These are phyloP conservation scores for Salinomyces thailandicus DNA, from an alignment of 2,329 filamentous ascomycete genomes.

Conservation along the genomic window DNA sequence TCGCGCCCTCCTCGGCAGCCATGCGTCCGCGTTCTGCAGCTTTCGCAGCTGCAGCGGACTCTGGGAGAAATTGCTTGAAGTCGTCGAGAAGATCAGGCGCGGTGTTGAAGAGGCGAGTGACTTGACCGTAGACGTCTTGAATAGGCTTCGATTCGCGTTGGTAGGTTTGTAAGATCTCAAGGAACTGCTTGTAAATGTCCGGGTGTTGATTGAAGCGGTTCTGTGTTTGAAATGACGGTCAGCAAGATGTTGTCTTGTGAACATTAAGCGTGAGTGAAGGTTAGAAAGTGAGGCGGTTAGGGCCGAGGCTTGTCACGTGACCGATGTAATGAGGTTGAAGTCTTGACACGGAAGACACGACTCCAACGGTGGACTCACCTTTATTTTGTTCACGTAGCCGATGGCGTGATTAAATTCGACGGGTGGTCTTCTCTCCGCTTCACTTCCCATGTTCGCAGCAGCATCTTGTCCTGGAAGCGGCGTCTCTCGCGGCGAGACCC, in stretches of 20 bases:
- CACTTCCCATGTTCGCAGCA: constrained; percentile 37
- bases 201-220: constrained; percentile 95
- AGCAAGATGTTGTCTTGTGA: too few species aligned
- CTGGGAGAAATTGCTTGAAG: constrained; percentile 96
- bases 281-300: too few species aligned
- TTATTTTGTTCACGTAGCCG: constrained; percentile 99
- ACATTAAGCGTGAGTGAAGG: too few species aligned
- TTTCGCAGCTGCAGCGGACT: constrained; percentile 64
- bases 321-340: not conserved
- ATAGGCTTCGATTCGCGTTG: constrained; percentile 97
- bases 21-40: constrained; percentile 47
- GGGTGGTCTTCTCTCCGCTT: constrained; percentile 71
- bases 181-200: constrained; percentile 98
- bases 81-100: constrained; percentile 93
- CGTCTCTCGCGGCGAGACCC: constrained; percentile 42
- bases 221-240: too few species aligned
- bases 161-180: constrained; percentile 96
- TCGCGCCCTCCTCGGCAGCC: constrained; percentile 55
- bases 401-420: constrained; percentile 99
- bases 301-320: too few species aligned
- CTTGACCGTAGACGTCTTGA: constrained; percentile 94
- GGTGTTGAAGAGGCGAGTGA: constrained; percentile 84
- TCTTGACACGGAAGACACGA: not conserved
- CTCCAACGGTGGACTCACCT: constrained; percentile 66
- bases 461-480: constrained; percentile 50